Percentiles rank a stretch among this genome's conserved stretches.
Conservation (phyloP, 768 basidiomycete genomes). For the Tylopilus vinaceipallidus region DNA sequence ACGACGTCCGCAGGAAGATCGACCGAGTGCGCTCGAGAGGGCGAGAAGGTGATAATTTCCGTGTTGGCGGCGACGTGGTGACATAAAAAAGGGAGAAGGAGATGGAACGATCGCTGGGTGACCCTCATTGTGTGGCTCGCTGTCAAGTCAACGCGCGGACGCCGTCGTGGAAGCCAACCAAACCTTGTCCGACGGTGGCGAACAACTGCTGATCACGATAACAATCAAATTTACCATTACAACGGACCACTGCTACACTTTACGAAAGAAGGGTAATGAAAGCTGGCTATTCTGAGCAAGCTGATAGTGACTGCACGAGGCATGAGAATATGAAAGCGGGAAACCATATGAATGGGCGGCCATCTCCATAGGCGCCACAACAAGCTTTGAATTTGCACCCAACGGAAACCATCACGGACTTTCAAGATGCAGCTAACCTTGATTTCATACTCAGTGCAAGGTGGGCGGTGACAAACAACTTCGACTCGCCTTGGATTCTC, state of each 20-base stretch:
- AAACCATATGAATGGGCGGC: slow-evolving; percentile 21
- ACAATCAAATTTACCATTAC: slow-evolving; percentile 18
- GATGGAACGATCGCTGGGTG: slow-evolving; percentile 13
- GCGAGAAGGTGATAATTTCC: slow-evolving; percentile 60
- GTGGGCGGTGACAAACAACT: not conserved
- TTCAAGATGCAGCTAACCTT: slow-evolving; percentile 20
- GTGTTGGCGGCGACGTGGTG: slow-evolving; percentile 50
- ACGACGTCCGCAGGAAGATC: slow-evolving; percentile 18
- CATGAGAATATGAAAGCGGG: slow-evolving; percentile 7
- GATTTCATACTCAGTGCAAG: slow-evolving; percentile 10
- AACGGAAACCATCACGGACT: slow-evolving; percentile 24
- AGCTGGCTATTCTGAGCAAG: not conserved
- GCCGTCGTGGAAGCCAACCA: not conserved
- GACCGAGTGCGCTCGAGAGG: slow-evolving; percentile 22
- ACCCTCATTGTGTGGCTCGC: slow-evolving; percentile 17
- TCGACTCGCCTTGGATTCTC: slow-evolving; percentile 12
- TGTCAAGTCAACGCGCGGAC: slow-evolving; percentile 19
- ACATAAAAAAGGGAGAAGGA: slow-evolving; percentile 22
- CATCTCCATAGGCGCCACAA: slow-evolving; percentile 20
- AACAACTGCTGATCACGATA: slow-evolving; percentile 9
- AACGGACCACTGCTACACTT: slow-evolving; percentile 2
- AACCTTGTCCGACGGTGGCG: slow-evolving; percentile 2
- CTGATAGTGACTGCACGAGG: slow-evolving; percentile 16
- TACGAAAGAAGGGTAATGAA: slow-evolving; percentile 14
- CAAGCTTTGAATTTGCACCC: slow-evolving; percentile 3